Evolutionary conservation across 2,329 filamentous ascomycete species (phyloP), one percentile per base, ranked within the genome.

Genomic region (Cladosporium sp.): DNA sequence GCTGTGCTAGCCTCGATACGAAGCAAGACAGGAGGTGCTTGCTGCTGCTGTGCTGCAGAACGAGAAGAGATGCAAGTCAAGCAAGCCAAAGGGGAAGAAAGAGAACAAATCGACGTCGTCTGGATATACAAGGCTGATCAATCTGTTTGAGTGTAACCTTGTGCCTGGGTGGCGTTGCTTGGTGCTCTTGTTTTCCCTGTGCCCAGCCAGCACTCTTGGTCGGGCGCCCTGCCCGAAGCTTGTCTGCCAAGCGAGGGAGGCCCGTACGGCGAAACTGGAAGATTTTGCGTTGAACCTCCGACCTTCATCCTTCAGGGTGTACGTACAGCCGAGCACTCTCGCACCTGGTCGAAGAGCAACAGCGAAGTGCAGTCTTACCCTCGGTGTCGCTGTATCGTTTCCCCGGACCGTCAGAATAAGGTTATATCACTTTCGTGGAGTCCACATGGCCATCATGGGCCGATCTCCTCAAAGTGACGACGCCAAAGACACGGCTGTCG

Each of bases 401-500:
- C 60, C 60, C 60, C 60, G 46, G 60, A 63, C 46, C 25, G 21
- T 56, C 60, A 34, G n/a, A 34, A 53, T 36, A 43, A 25, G 34
- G 49, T 39, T 63, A 63, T 63, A 63, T 56, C 60, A 46, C 32
- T 63, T 54, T 54, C 49, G 60, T 36, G 60, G 60, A 63, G 60
- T 28, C 30, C 23, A 56, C 53, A 48, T 53, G 59, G 59, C 59
- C 59, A 53, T 36, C 30, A 23, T 30, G 46, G 60, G 32, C 49
- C 60, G 49, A 63, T 63, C 49, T 43, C 49, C 25, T 46, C 25
- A 43, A 32, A 39, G 49, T 63, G 49, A 32, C 49, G 48, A 34
- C 60, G 34, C 49, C 49, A 63, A 54, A 63, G 60, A 63, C 60
- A 63, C 60, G 60, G 60, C 60, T 63, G 60, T 63, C 60, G 60